Evolutionary conservation across 2,329 filamentous ascomycete species (phyloP).

Genomic region (Colletotrichum navitas): DNA sequence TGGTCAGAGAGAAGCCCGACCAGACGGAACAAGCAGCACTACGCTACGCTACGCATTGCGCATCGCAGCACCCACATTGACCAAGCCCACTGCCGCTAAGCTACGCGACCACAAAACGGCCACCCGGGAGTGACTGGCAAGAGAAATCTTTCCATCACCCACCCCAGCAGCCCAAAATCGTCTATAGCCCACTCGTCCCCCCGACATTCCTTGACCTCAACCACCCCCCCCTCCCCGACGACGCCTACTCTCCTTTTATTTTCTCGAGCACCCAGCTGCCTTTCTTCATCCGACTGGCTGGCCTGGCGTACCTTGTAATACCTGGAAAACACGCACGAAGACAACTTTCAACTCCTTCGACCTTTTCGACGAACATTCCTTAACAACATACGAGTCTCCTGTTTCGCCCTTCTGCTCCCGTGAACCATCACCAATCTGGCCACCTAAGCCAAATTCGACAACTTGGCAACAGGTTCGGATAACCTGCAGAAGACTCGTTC

Average conservation of each 20-base stretch:
- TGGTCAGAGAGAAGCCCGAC: constrained; percentile 34
- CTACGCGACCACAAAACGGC: constrained; percentile 40
- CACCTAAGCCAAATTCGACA: constrained; percentile 19
- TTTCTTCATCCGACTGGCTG: constrained; percentile 32
- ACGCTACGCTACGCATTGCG: constrained; percentile 33
- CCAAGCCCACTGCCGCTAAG: constrained; percentile 36
- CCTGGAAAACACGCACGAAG: constrained; percentile 35
- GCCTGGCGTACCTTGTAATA: constrained; percentile 43
- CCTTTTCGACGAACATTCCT: constrained; percentile 41
- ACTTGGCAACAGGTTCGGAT: constrained; percentile 13
- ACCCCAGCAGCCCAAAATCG: constrained; percentile 29
- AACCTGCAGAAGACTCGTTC: constrained; percentile 18
- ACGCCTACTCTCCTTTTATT: constrained; percentile 41
- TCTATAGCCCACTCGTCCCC: constrained; percentile 39
- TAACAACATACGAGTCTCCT: constrained; percentile 23
- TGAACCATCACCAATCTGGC: constrained; percentile 25
- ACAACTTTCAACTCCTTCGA: constrained; percentile 25
- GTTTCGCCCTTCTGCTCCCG: constrained; percentile 29
- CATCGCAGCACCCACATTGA: constrained; percentile 41
- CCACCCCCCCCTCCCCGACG: constrained; percentile 22
- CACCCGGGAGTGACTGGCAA: constrained; percentile 35
- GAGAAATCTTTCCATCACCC: constrained; percentile 41
- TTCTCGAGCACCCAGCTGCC: constrained; percentile 36
- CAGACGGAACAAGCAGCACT: constrained; percentile 14
- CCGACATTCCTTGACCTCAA: constrained; percentile 45